These are phyloP conservation scores for Ceriops decandra DNA, from an alignment of 345 rosid genomes.

Conservation along the genomic window DNA sequence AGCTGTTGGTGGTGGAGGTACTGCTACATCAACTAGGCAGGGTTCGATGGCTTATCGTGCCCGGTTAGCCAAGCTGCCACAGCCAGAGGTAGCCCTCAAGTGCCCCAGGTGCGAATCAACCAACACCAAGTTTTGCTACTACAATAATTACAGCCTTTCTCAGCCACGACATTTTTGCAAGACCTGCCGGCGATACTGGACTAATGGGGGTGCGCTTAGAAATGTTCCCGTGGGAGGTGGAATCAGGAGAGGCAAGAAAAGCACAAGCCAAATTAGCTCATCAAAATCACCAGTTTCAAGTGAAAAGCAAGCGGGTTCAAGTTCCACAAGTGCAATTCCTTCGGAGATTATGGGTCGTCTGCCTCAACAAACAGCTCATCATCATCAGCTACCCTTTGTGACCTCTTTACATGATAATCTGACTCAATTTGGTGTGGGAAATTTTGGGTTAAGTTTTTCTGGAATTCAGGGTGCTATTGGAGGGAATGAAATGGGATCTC, in stretches of 20 bases:
- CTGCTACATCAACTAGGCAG: constrained; percentile 44
- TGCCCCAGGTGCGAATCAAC: constrained; percentile 77
- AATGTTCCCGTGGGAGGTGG: constrained; percentile 83
- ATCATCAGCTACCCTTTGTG: constrained; percentile 46
- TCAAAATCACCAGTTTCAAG: constrained; percentile 34
- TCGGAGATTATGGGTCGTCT: constrained; percentile 38
- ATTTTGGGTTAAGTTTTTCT: constrained; percentile 51
- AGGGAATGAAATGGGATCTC: constrained; percentile 44
- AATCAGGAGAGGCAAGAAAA: constrained; percentile 65
- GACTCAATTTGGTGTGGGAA: constrained; percentile 41
- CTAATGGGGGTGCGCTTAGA: constrained; percentile 66
- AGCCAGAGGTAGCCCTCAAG: constrained; percentile 51
- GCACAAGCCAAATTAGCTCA: constrained; percentile 37
- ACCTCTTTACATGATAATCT: constrained; percentile 40
- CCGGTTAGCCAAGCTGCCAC: constrained; percentile 54
- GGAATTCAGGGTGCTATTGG: constrained; percentile 31
- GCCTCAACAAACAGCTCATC: constrained; percentile 23
- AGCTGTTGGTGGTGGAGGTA: constrained; percentile 26
- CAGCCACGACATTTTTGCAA: constrained; percentile 88
- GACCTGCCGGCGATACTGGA: constrained; percentile 83
- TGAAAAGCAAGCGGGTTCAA: constrained; percentile 29
- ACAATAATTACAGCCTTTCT: constrained; percentile 70
- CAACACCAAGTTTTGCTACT: constrained; percentile 85
- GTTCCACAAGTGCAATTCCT: constrained; percentile 30
- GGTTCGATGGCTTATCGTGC: constrained; percentile 75